Conservation (phyloP, 2,329 filamentous ascomycete species). For the Hymenoscyphus linearis region DNA sequence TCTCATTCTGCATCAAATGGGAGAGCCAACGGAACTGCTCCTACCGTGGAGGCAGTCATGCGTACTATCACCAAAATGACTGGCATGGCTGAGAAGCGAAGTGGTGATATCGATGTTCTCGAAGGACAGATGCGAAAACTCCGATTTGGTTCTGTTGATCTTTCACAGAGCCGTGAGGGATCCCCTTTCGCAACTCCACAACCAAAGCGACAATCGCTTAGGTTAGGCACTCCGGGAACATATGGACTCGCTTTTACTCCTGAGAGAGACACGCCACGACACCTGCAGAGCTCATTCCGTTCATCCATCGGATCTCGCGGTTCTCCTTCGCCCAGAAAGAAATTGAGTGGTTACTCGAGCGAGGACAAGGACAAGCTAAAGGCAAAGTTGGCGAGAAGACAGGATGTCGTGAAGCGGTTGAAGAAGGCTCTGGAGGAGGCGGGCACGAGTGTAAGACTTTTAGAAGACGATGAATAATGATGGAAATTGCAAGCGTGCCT, state of each 20-base stretch:
- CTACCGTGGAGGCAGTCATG: slow-evolving; percentile 87
- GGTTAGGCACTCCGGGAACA: slow-evolving; percentile 23
- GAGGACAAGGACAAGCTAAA: slow-evolving; percentile 54
- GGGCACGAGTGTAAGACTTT: slow-evolving; percentile 26
- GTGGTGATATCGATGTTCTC: slow-evolving; percentile 82
- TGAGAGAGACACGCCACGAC: slow-evolving; percentile 24
- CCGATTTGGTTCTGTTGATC: slow-evolving; percentile 38
- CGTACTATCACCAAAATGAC: slow-evolving; percentile 93
- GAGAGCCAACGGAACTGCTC: slow-evolving; percentile 44
- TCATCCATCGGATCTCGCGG: slow-evolving; percentile 24
- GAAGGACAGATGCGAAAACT: slow-evolving; percentile 81
- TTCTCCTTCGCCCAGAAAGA: slow-evolving; percentile 47
- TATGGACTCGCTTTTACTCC: slow-evolving; percentile 28
- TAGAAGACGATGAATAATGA: slow-evolving; percentile 26
- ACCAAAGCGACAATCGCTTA: slow-evolving; percentile 21
- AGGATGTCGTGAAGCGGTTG: slow-evolving; percentile 48
- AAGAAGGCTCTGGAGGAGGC: slow-evolving; percentile 30
- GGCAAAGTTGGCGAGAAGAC: slow-evolving; percentile 47
- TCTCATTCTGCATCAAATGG: slow-evolving; percentile 46
- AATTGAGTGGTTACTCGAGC: slow-evolving; percentile 54
- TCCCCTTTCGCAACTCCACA: slow-evolving; percentile 37
- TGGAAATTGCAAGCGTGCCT: neutral
- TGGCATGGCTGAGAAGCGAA: slow-evolving; percentile 83
- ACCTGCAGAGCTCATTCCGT: slow-evolving; percentile 28
- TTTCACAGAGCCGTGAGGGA: slow-evolving; percentile 39